Evolutionary conservation across 1,284 basidiomycete species (phyloP).

Genomic region (Cutaneotrichosporon dermatis): DNA sequence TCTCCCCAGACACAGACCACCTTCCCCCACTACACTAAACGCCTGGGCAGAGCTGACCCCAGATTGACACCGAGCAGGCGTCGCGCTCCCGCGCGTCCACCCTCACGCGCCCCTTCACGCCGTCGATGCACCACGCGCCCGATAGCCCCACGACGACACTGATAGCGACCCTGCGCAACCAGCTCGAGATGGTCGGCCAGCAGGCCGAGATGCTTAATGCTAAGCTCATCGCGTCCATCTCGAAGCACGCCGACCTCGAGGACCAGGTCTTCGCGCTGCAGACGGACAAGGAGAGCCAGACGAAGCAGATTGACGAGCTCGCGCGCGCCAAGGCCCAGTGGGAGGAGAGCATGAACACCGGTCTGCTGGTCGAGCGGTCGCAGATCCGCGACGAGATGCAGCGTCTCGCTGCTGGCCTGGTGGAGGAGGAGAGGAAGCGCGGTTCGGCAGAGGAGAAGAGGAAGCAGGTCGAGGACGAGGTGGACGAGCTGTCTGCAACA

Average conservation of each 20-base stretch:
- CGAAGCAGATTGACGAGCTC: conserved; percentile 70
- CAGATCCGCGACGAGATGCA: conserved; percentile 90
- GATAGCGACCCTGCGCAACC: conserved; percentile 69
- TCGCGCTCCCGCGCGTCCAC: conserved; percentile 10
- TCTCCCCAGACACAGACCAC: background rate
- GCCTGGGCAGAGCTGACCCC: background rate
- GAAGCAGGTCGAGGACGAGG: conserved; percentile 71
- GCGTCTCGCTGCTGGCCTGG: conserved; percentile 86
- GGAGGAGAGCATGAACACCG: conserved; percentile 58
- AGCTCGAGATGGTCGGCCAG: conserved; percentile 78
- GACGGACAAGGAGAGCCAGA: conserved; percentile 33
- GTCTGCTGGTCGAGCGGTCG: conserved; percentile 83
- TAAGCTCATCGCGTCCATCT: conserved; percentile 89
- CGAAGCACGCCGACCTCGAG: conserved; percentile 86
- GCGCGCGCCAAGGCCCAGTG: conserved; percentile 51
- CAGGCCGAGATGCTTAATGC: conserved; percentile 86
- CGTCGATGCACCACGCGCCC: conserved; percentile 32
- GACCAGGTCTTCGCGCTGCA: conserved; percentile 69
- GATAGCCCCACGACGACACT: conserved; percentile 52
- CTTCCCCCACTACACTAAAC: background rate
- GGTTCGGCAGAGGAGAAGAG: conserved; percentile 84
- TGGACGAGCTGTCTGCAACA: conserved; percentile 87
- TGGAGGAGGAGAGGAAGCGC: conserved; percentile 85
- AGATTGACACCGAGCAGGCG: background rate
- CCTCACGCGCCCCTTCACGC: conserved; percentile 12